Base-by-base conservation (phyloP, 306 rosid species). In the Cicer judaicum region DNA sequence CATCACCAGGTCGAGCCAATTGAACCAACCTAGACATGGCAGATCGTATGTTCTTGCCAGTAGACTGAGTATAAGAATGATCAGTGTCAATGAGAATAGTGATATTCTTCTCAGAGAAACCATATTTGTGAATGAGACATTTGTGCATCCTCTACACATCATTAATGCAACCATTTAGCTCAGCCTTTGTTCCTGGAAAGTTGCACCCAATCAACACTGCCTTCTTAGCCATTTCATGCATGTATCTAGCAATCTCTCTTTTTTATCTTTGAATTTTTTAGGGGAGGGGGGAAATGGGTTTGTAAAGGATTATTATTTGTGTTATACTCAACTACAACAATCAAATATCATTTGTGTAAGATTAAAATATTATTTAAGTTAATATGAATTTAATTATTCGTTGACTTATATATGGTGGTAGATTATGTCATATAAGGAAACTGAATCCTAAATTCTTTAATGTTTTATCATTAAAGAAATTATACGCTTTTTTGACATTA, bases 181-280 rank as follows among this genome's bases (percentile, higher is more conserved):
- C 91, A 2, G 93, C 96, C 85, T 91, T 88, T 1, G 97, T 93
- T 44, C 89, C 92, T 2, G 81, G 84, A 52, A 91, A 91, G 79
- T 93, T 93, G 85, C 90, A 85, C 43, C 98, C 98, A 16, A 93
- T 93, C 82, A 93, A 11, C 48, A 89, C 84, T 3, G 96, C 98
- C 39, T 73, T 93, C 90, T 78, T 90, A 70, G 57, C 89, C 98
- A 93, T 85, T 60, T 60, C 12, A 62, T 42, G 24, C 52, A 13
- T 57, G 16, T 14, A 72, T 2, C 15, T 57, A 1, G 0, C 21
- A 7, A 56, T 4, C 40, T 56, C 39, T 56, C 1, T 7, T 56
- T 56, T 18, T 15, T 29, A 34, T 62, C n/a, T 62, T 15, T 57
- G 24, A 39, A 13, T 10, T 68, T 47, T 68, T 1, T 8, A 56